These are phyloP conservation scores for Pythium phragmitis DNA, from an alignment of 352 stramenopile species.

Conservation along the genomic window DNA sequence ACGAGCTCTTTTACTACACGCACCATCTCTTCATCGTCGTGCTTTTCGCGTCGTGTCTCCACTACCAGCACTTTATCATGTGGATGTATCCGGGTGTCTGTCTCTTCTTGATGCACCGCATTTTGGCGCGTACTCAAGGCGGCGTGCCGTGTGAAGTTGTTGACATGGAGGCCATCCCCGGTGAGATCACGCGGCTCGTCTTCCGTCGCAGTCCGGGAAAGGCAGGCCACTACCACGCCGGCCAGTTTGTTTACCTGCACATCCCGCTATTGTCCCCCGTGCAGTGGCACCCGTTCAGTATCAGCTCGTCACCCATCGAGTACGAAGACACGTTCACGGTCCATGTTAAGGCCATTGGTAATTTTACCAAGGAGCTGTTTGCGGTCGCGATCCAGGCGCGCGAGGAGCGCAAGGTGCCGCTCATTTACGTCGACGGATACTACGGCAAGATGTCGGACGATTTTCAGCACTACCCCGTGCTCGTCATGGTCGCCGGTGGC, in stretches of 20 bases:
- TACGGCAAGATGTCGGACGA: slow-evolving; percentile 85
- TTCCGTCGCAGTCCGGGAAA: slow-evolving; percentile 74
- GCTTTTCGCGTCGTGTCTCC: slow-evolving; percentile 57
- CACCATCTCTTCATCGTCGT: slow-evolving; percentile 88
- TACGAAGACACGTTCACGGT: slow-evolving; percentile 86
- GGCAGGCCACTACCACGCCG: slow-evolving; percentile 78
- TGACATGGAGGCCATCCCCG: slow-evolving; percentile 78
- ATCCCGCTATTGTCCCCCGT: slow-evolving; percentile 67
- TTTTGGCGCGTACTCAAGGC: slow-evolving; percentile 66
- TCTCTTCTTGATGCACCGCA: slow-evolving; percentile 82
- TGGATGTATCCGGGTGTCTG: slow-evolving; percentile 83
- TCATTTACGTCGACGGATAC: slow-evolving; percentile 83
- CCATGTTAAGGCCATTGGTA: slow-evolving; percentile 75
- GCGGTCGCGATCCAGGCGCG: slow-evolving; percentile 71
- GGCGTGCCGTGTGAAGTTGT: slow-evolving; percentile 74
- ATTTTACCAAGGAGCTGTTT: slow-evolving; percentile 77
- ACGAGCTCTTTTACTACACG: slow-evolving; percentile 87
- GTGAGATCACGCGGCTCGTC: slow-evolving; percentile 80
- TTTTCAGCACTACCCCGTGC: slow-evolving; percentile 78
- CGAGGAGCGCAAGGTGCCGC: slow-evolving; percentile 74
- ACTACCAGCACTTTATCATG: slow-evolving; percentile 82
- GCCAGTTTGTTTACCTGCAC: slow-evolving; percentile 79
- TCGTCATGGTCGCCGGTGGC: slow-evolving; percentile 79
- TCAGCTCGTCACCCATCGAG: slow-evolving; percentile 81
- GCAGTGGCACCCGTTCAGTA: slow-evolving; percentile 87